phyloP scores from a whole-genome alignment of 202 grass and related monocot species.

The Schoenoplectus triqueter region DNA sequence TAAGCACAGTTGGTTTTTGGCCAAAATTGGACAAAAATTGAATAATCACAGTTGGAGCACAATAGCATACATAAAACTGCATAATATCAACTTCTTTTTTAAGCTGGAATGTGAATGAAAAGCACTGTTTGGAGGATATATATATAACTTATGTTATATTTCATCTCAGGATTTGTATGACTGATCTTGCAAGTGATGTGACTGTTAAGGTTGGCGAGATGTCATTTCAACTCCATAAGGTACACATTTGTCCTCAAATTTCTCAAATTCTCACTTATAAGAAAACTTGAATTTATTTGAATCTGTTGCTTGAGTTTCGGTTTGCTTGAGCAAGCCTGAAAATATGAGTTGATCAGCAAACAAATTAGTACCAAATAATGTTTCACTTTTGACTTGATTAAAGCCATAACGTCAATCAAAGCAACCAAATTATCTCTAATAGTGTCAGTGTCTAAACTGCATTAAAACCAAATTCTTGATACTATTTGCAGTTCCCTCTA shows the following conservation, averaged over 20 bases:
- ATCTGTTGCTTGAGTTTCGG: no score
- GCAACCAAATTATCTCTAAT: neutral
- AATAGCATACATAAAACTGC: neutral
- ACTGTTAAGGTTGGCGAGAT: conserved; percentile 63
- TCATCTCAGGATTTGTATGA: conserved; percentile 65
- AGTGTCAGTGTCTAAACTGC: neutral
- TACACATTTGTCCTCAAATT: conserved; percentile 32
- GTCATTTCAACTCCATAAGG: conserved; percentile 84
- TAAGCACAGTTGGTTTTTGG: no score
- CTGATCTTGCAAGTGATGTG: conserved; percentile 69
- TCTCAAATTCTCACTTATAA: neutral
- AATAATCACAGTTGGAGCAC: neutral
- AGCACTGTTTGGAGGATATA: neutral
- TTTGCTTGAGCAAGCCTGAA: conserved; percentile 9
- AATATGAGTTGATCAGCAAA: conserved; percentile 9
- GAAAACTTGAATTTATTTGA: neutral
- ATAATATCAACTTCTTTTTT: neutral
- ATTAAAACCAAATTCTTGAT: conserved; percentile 18
- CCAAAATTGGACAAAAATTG: no score
- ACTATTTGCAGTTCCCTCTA: conserved; percentile 51
- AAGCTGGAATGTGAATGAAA: neutral
- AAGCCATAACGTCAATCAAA: neutral
- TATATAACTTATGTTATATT: neutral
- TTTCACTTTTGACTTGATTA: neutral
- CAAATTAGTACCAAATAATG: neutral